Conservation (phyloP, 805 yeast species). For the Saccharomycopsis fibuligera region DNA sequence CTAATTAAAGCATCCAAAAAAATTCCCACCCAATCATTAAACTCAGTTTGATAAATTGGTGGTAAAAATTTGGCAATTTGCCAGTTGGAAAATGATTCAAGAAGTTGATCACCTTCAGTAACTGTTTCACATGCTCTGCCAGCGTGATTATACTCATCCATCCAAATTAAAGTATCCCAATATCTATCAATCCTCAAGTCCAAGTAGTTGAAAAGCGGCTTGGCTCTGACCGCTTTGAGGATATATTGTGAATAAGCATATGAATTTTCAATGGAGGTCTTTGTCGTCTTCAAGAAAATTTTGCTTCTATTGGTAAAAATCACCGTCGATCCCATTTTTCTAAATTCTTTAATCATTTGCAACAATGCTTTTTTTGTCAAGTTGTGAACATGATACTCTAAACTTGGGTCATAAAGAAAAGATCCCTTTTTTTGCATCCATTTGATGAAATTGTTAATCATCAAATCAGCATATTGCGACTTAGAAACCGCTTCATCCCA, state of each 20-base stretch:
- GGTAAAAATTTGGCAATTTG: constrained; percentile 74
- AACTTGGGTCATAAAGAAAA: constrained; percentile 63
- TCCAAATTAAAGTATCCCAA: constrained; percentile 95
- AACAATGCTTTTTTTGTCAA: constrained; percentile 74
- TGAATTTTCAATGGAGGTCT: constrained; percentile 75
- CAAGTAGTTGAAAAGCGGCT: constrained; percentile 75
- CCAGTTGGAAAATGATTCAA: constrained; percentile 54
- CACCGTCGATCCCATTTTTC: constrained; percentile 69
- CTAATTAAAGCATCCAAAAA: constrained; percentile 65
- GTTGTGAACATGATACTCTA: constrained; percentile 84
- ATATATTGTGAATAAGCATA: constrained; percentile 87
- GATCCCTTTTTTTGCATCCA: constrained; percentile 85
- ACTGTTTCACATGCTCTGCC: constrained; percentile 50
- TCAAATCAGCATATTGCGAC: constrained; percentile 40
- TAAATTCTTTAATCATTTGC: constrained; percentile 58
- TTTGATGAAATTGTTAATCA: constrained; percentile 43
- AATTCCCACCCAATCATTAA: constrained; percentile 79
- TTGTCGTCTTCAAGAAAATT: constrained; percentile 65
- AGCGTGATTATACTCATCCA: constrained; percentile 84
- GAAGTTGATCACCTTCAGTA: constrained; percentile 32
- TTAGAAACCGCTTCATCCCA: constrained; percentile 82
- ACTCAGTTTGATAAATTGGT: constrained; percentile 66
- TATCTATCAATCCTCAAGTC: constrained; percentile 68
- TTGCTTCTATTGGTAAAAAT: constrained; percentile 77
- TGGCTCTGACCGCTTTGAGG: constrained; percentile 68